These are phyloP conservation scores for Salicornia ramosissima DNA, from an alignment of 148 eudicot genomes.

Conservation along the genomic window DNA sequence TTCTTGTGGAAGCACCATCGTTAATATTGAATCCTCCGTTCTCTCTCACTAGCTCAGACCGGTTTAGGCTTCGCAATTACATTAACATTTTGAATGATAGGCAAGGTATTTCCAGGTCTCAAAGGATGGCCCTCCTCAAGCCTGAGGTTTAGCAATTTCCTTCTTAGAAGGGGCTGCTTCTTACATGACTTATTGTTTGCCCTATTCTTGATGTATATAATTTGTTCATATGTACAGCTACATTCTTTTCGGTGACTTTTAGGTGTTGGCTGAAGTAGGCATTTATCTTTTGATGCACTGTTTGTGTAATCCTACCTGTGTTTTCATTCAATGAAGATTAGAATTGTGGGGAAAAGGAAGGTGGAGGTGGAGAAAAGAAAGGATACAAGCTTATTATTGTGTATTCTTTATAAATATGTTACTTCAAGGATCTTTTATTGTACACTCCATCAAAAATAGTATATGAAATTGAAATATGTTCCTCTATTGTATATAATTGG, in stretches of 20 bases:
- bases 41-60: constrained; percentile 72
- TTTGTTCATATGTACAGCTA: constrained; percentile 55
- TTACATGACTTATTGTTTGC: constrained; percentile 17
- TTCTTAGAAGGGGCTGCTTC: constrained; percentile 18
- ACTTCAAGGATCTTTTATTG: too few species aligned
- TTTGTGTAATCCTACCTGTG: too few species aligned
- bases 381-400: too few species aligned
- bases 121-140: constrained; percentile 62
- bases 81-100: constrained; percentile 64
- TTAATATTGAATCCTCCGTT: constrained; percentile 89
- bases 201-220: constrained; percentile 40
- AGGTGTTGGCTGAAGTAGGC: constrained; percentile 24
- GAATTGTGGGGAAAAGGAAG: too few species aligned
- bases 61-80: constrained; percentile 65
- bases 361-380: too few species aligned
- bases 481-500: too few species aligned
- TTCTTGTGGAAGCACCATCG: constrained; percentile 73
- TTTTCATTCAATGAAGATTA: too few species aligned
- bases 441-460: too few species aligned
- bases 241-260: constrained; percentile 50
- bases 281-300: neutral
- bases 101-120: constrained; percentile 71
- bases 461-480: too few species aligned
- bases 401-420: too few species aligned
- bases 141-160: constrained; percentile 40